Percentiles rank a stretch among this genome's conserved stretches.
These are phyloP conservation scores for Aspergillus campestris DNA, from an alignment of 495 filamentous ascomycete genomes.

Conservation along the genomic window DNA sequence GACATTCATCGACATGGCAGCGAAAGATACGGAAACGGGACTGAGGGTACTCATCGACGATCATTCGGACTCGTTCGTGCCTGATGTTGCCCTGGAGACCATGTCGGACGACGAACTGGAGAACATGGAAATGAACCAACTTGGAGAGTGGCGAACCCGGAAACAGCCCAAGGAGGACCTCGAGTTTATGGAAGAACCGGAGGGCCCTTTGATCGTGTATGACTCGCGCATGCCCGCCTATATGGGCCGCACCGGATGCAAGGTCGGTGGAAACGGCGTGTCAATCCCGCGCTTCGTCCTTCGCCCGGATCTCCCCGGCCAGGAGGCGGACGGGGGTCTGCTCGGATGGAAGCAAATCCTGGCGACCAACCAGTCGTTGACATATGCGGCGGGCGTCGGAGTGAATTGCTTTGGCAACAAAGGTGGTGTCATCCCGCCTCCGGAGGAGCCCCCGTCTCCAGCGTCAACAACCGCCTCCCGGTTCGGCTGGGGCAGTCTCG, in stretches of 20 bases:
- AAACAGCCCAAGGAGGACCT: conserved; percentile 19
- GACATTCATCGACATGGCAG: conserved; percentile 42
- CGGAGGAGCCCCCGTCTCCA: conserved; percentile 31
- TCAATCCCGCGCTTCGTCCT: conserved; percentile 38
- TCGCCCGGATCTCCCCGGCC: conserved; percentile 34
- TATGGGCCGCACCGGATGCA: conserved; percentile 33
- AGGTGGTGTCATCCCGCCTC: conserved; percentile 10
- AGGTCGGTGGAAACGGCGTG: conserved; percentile 19
- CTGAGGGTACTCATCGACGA: conserved; percentile 38
- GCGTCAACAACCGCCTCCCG: conserved; percentile 25
- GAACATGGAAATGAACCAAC: conserved; percentile 29
- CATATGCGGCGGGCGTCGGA: conserved; percentile 32
- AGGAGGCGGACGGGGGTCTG: conserved; percentile 38
- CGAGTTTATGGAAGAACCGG: conserved; percentile 10
- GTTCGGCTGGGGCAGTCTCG: conserved; percentile 34
- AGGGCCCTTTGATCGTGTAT: conserved; percentile 32
- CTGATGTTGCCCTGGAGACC: conserved; percentile 27
- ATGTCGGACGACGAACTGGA: conserved; percentile 28
- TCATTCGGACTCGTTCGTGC: conserved; percentile 33
- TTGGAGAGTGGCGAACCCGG: conserved; percentile 23
- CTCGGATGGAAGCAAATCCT: conserved; percentile 40
- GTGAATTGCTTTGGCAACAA: conserved; percentile 32
- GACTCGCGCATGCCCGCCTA: conserved; percentile 39
- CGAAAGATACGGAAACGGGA: conserved; percentile 34
- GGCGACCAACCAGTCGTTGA: conserved; percentile 33